Conservation (phyloP, 2,329 filamentous ascomycete genomes). For the Decorospora gaudefroyi region DNA sequence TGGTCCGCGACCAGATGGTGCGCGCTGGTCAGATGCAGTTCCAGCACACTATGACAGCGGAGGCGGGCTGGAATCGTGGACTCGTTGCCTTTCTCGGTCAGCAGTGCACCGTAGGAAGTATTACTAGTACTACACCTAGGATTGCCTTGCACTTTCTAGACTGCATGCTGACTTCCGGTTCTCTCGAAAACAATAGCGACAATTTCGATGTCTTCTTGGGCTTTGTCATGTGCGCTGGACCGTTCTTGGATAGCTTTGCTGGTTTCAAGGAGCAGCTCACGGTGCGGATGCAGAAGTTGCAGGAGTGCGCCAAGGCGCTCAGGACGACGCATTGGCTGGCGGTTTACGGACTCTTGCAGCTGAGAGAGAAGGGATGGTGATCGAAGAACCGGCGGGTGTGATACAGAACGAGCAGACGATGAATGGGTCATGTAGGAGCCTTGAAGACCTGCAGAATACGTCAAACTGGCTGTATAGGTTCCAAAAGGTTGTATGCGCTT, state of each 20-base stretch:
- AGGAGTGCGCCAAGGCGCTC: not conserved
- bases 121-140: not conserved
- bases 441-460: too few species aligned
- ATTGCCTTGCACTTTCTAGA: slow-evolving; percentile 4
- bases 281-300: not conserved
- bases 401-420: not conserved
- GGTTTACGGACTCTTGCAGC: slow-evolving; percentile 1
- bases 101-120: slow-evolving; percentile 1
- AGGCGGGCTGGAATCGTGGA: slow-evolving; percentile 1
- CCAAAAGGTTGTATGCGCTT: too few species aligned
- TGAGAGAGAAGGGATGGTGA: not conserved
- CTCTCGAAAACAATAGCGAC: not conserved
- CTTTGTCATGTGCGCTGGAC: slow-evolving; percentile 4
- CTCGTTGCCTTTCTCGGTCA: slow-evolving; percentile 7
- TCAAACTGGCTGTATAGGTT: too few species aligned
- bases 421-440: not conserved
- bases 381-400: not conserved
- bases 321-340: not conserved
- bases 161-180: not conserved
- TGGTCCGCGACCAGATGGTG: not conserved
- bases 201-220: slow-evolving; percentile 8
- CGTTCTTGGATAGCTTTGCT: slow-evolving; percentile 2
- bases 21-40: not conserved
- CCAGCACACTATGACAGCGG: not conserved
- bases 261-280: not conserved